A percentile compares a stretch with the other conserved stretches of the same genome.
Conservation (phyloP, 2,329 filamentous ascomycete genomes). For the Xylariaceae sp. region DNA sequence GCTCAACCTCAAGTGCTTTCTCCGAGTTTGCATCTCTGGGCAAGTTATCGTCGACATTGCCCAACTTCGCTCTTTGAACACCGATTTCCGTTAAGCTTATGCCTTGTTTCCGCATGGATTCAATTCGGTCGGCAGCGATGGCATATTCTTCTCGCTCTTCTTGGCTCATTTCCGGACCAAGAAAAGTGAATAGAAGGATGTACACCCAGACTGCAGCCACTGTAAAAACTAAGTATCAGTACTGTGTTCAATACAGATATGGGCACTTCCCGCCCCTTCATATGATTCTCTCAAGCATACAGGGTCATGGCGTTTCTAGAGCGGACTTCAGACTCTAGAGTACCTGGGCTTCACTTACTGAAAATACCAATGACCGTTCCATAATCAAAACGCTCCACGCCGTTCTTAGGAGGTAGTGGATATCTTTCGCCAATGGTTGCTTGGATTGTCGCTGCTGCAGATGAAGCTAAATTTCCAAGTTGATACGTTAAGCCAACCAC, state of each 20-base stretch:
- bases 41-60: slow-evolving; percentile 1
- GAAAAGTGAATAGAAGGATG: slow-evolving; percentile 12
- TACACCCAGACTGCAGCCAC: slow-evolving; percentile 14
- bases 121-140: slow-evolving; percentile 11
- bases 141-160: slow-evolving; percentile 17
- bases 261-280: no score
- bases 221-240: no score
- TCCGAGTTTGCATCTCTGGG: not conserved
- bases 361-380: slow-evolving; percentile 19
- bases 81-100: slow-evolving; percentile 17
- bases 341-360: not conserved
- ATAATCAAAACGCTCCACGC: slow-evolving; percentile 17
- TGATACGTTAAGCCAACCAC: slow-evolving; percentile 17
- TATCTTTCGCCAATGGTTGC: slow-evolving; percentile 18
- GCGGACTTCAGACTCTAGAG: no score
- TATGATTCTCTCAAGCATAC: no score
- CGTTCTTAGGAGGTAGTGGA: slow-evolving; percentile 14
- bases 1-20: slow-evolving; percentile 14
- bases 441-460: slow-evolving; percentile 18
- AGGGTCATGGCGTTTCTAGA: no score
- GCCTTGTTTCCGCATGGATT: slow-evolving; percentile 19
- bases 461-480: slow-evolving; percentile 19
- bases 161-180: slow-evolving; percentile 22
- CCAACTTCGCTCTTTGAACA: slow-evolving; percentile 9
- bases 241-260: no score